Evolutionary conservation across 139 green algal genomes (phyloP).

Genomic region (Coccomyxa sp.): DNA sequence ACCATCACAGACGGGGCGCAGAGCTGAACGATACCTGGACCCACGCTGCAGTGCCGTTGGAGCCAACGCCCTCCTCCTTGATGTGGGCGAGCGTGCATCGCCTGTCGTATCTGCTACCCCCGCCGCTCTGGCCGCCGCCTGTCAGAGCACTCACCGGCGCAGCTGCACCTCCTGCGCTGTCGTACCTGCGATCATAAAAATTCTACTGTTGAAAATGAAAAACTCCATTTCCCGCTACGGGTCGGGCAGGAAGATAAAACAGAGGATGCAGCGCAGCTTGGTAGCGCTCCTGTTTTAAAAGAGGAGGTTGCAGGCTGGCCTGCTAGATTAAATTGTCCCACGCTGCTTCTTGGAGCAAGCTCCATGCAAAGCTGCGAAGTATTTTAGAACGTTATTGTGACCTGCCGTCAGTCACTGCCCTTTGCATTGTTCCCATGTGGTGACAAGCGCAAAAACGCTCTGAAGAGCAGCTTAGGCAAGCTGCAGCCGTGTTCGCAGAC

Average conservation of each 20-base stretch:
- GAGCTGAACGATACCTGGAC: conserved; percentile 38
- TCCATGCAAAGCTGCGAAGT: too few species aligned
- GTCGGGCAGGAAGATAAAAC: not conserved
- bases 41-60: conserved; percentile 54
- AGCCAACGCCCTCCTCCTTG: conserved; percentile 76
- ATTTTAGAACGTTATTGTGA: too few species aligned
- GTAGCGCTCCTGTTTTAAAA: not conserved
- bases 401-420: too few species aligned
- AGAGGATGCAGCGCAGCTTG: not conserved
- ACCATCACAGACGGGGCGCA: too few species aligned
- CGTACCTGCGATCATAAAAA: conserved; percentile 38
- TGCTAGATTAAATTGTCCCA: not conserved
- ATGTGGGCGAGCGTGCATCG: conserved; percentile 66
- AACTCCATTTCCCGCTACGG: not conserved
- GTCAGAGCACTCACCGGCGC: conserved; percentile 39
- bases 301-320: too few species aligned
- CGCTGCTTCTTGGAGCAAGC: not conserved
- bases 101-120: conserved; percentile 47
- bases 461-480: too few species aligned
- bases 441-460: too few species aligned
- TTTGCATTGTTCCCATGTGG: too few species aligned
- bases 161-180: conserved; percentile 27
- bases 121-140: conserved; percentile 11
- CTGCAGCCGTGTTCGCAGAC: too few species aligned
- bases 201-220: not conserved